Conservation (phyloP, 495 filamentous ascomycete species). For the Immersiella caudata region DNA sequence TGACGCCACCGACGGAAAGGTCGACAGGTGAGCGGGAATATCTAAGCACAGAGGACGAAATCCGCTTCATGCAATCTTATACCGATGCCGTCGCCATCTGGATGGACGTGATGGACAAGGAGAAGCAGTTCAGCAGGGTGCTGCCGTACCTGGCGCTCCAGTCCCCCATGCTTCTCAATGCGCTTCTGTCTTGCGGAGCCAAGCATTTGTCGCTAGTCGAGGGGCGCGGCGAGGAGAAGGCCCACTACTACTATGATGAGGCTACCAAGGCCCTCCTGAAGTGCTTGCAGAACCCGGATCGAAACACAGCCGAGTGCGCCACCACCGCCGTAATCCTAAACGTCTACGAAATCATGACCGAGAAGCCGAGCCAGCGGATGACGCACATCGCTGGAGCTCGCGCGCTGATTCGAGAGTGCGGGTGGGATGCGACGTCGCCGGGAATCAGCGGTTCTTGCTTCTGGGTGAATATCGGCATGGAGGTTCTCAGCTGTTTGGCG, state of each 20-base stretch:
- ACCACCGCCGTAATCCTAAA: constrained; percentile 86
- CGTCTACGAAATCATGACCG: constrained; percentile 89
- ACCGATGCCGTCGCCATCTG: constrained; percentile 88
- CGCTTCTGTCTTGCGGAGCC: constrained; percentile 86
- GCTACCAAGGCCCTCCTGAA: constrained; percentile 74
- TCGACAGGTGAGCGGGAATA: constrained; percentile 50
- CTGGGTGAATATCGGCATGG: constrained; percentile 91
- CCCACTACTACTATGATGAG: constrained; percentile 78
- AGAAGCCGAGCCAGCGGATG: constrained; percentile 72
- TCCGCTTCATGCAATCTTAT: constrained; percentile 86
- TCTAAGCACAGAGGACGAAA: constrained; percentile 72
- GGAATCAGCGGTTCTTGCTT: constrained; percentile 90
- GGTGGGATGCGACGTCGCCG: constrained; percentile 78
- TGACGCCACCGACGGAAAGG: constrained; percentile 56
- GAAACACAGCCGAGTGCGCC: constrained; percentile 86
- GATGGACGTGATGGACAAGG: constrained; percentile 90
- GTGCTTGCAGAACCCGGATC: constrained; percentile 75
- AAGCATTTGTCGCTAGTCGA: constrained; percentile 76
- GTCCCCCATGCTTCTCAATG: constrained; percentile 90
- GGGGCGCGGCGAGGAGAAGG: constrained; percentile 73
- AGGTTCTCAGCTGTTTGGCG: constrained; percentile 82
- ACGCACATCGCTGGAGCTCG: constrained; percentile 86
- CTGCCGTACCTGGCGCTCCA: constrained; percentile 79
- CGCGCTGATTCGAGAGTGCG: constrained; percentile 87
- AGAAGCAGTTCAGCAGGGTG: constrained; percentile 85